phyloP scores from a whole-genome alignment of 1,284 basidiomycete species.

The Peniophora sp. region DNA sequence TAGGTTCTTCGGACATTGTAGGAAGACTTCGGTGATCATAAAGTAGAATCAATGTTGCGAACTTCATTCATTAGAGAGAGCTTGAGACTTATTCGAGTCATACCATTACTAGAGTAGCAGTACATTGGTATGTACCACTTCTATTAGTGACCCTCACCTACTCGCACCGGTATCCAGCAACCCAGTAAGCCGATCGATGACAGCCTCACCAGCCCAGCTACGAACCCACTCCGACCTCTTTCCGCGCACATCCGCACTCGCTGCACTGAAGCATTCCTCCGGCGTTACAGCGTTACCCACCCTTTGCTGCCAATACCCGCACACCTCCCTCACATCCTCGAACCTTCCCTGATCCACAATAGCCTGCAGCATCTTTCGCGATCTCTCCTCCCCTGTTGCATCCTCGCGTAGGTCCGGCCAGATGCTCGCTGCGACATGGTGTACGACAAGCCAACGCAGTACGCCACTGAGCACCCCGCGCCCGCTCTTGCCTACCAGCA shows the following conservation, averaged over 20 bases:
- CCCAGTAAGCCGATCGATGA: slow-evolving; percentile 14
- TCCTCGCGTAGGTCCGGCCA: slow-evolving; percentile 52
- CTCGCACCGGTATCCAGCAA: slow-evolving; percentile 9
- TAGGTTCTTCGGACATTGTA: too few species aligned
- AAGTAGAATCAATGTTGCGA: too few species aligned
- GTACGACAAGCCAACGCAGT: slow-evolving; percentile 63
- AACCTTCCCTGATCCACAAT: slow-evolving; percentile 41
- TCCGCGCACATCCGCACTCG: slow-evolving; percentile 14
- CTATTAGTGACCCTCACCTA: too few species aligned
- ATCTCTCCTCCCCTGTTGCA: slow-evolving; percentile 29
- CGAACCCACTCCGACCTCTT: slow-evolving; percentile 18
- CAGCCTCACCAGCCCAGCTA: slow-evolving; percentile 10
- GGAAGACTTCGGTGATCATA: too few species aligned
- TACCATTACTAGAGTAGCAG: too few species aligned
- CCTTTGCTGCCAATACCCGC: slow-evolving; percentile 38
- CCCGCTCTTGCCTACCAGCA: slow-evolving; percentile 30
- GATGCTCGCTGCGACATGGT: slow-evolving; percentile 72
- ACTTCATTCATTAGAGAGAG: too few species aligned
- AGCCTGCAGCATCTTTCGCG: slow-evolving; percentile 42
- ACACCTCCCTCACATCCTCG: slow-evolving; percentile 43
- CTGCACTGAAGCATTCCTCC: slow-evolving; percentile 30
- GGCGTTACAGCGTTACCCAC: slow-evolving; percentile 23
- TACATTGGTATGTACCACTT: too few species aligned
- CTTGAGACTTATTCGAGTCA: too few species aligned
- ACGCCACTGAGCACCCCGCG: slow-evolving; percentile 46